Percentiles rank a stretch among this genome's conserved stretches.
These are phyloP conservation scores for Paraphoma chrysanthemicola DNA, from an alignment of 2,329 filamentous ascomycete species.

Conservation along the genomic window DNA sequence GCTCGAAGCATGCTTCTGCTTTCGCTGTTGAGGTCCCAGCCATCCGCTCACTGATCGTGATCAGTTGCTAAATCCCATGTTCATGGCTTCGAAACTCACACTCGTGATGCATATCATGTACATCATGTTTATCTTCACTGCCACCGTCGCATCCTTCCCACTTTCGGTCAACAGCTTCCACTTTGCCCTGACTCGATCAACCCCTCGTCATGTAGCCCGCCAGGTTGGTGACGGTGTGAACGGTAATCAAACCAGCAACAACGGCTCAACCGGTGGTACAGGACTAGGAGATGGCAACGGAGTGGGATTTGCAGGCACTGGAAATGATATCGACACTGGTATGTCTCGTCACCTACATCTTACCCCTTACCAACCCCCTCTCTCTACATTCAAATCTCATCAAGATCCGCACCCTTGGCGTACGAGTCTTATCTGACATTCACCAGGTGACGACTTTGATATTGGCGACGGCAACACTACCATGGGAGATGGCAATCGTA, in stretches of 20 bases:
- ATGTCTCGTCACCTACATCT: neutral
- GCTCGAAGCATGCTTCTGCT: no score
- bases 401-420: no score
- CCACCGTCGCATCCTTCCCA: no score
- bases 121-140: no score
- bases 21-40: no score
- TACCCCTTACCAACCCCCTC: no score
- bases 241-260: constrained; percentile 2
- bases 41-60: no score
- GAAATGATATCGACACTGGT: constrained; percentile 5
- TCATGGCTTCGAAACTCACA: no score
- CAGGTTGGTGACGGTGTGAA: constrained; percentile 1
- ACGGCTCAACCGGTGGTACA: neutral
- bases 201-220: neutral
- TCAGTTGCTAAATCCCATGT: no score
- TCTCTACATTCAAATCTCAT: no score
- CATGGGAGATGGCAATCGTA: constrained; percentile 3
- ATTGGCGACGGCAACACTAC: constrained; percentile 3
- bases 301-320: constrained; percentile 1
- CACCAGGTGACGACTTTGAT: constrained; percentile 1
- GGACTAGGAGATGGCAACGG: constrained; percentile 1
- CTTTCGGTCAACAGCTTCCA: no score
- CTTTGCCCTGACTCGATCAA: neutral
- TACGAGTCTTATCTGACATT: neutral
- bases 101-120: no score